Conservation (phyloP, 78 protist species). For the Dictyostelium discoideum region DNA sequence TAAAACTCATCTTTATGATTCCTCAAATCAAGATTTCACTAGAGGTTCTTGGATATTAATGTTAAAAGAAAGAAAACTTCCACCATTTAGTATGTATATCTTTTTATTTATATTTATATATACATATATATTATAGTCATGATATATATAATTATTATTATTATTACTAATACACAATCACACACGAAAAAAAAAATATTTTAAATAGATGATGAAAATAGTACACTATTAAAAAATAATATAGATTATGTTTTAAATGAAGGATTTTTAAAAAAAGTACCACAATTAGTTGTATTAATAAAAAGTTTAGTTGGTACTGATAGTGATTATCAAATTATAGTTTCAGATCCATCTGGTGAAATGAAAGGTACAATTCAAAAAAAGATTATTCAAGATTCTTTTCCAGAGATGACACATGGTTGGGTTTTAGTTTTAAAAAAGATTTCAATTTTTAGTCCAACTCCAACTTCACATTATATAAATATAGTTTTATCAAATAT, state of each 20-base stretch:
- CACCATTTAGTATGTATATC: conserved; percentile 36
- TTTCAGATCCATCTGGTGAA: conserved; percentile 57
- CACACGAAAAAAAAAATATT: background rate
- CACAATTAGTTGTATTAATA: conserved; percentile 13
- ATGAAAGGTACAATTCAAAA: conserved; percentile 44
- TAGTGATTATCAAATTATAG: conserved; percentile 2
- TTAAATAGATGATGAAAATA: background rate
- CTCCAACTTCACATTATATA: conserved; percentile 49
- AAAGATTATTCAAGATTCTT: conserved; percentile 22
- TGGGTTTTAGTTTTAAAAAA: conserved; percentile 53
- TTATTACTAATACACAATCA: background rate
- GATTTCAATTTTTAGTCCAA: conserved; percentile 34
- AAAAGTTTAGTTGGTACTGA: conserved; percentile 34
- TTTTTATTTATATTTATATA: background rate
- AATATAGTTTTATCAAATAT: conserved; percentile 64
- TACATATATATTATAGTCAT: background rate
- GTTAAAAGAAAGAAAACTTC: conserved; percentile 47
- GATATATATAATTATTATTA: background rate
- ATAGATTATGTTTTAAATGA: conserved; percentile 46
- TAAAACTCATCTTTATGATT: background rate
- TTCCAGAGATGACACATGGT: conserved; percentile 42
- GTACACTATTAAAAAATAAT: conserved; percentile 33
- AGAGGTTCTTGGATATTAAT: conserved; percentile 54
- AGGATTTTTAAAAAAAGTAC: conserved; percentile 53
- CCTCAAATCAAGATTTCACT: conserved; percentile 12